Evolutionary conservation across 805 yeast genomes (phyloP).

Genomic region (Wickerhamomyces hampshirensis): DNA sequence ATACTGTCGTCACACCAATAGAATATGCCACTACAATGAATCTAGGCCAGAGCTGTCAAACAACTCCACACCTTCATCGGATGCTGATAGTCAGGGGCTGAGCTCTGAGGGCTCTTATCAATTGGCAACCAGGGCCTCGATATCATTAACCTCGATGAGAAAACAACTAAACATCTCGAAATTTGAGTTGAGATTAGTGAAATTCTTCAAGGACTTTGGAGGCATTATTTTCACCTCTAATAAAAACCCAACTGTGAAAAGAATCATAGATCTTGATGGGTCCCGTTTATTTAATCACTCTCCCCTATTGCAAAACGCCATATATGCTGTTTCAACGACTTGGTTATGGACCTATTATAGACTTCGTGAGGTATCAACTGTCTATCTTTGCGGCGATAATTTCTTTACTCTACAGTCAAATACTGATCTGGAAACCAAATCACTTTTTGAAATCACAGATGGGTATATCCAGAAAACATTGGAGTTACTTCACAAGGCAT

Average conservation of each 20-base stretch:
- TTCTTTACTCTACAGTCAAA: slow-evolving; percentile 7
- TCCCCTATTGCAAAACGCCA: slow-evolving; percentile 12
- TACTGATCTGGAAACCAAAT: slow-evolving; percentile 6
- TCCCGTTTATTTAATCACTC: slow-evolving; percentile 18
- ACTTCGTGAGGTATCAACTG: slow-evolving; percentile 9
- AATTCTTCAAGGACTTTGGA: slow-evolving; percentile 20
- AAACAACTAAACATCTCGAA: slow-evolving; percentile 12
- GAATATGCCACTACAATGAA: slow-evolving; percentile 74
- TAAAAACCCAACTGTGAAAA: slow-evolving; percentile 7
- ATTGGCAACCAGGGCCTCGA: too few relatives aligned
- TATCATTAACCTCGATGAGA: slow-evolving; percentile 19
- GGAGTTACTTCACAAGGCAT: slow-evolving; percentile 3
- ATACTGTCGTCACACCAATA: slow-evolving; percentile 72
- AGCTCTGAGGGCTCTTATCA: too few relatives aligned
- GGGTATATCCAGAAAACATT: slow-evolving; percentile 13
- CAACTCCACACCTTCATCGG: too few relatives aligned
- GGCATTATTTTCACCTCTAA: slow-evolving; percentile 17
- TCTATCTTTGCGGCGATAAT: slow-evolving; percentile 14
- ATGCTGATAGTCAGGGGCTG: too few relatives aligned
- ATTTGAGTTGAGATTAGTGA: slow-evolving; percentile 18
- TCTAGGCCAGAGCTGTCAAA: slow-evolving; percentile 5
- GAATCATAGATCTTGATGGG: slow-evolving; percentile 15
- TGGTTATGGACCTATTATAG: slow-evolving; percentile 18
- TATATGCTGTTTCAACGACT: slow-evolving; percentile 18
- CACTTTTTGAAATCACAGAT: slow-evolving; percentile 13